Evolutionary conservation across 2,329 filamentous ascomycete species (phyloP), one percentile per base, ranked within the genome.

Genomic region (Talaromyces piceae): DNA sequence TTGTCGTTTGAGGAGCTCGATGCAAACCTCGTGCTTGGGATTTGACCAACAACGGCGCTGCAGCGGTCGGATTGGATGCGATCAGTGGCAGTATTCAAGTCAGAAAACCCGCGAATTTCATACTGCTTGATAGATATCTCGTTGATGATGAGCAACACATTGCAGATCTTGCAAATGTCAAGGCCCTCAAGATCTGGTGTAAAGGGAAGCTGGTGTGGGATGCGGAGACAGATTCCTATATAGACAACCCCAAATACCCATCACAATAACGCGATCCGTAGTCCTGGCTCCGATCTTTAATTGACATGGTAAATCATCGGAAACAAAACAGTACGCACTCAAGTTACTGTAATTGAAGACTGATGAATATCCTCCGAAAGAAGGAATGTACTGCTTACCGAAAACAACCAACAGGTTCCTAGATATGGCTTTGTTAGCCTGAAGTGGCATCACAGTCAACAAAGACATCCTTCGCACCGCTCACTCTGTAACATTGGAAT

Each of bases 1-100:
- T 46, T 51, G 6, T 58, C 61, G 30, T 67, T 64, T 43, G 66
- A 69, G 43, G 50, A 57, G 3, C 39, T 5, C 4, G 39, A 22
- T 4, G 39, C 39, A 25, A 41, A 23, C n/a, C 16, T 45, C 2
- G 31, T 50, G 2, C 49, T 50, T 16, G 49, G 45, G 22, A 45
- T 50, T 44, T 50, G 22, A 50, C 49, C 25, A 50, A 46, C 11
- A 44, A 50, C 33, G 49, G 49, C n/a, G 41, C 45, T 16, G 28
- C 26, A 27, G 50, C 44, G 12, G 45, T 51, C 12, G 45, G 50
- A 1, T 20, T 47, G 16, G 16, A 37, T 5, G 16, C 16, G 22
- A 20, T 28, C 1, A 50, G 30, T 23, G 49, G 41, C 9, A 50
- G 41, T 5, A 50, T 50, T 23, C 41, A 50, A 20, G 28, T 30